phyloP scores from a whole-genome alignment of 139 green algal species.

The Micractinium sp. region DNA sequence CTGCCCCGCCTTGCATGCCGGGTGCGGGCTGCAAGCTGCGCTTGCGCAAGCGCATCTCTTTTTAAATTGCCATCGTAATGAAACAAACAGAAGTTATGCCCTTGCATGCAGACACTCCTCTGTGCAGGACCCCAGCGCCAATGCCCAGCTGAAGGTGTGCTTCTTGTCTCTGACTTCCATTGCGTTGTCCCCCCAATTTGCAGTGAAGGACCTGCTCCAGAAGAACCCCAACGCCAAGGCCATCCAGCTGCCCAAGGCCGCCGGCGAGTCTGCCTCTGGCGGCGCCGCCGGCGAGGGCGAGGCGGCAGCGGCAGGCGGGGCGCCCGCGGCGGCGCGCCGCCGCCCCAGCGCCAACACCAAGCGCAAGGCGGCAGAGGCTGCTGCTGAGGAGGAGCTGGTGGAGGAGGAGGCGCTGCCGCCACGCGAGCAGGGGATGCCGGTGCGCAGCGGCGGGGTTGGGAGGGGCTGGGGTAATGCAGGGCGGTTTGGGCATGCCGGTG shows the following conservation, averaged over 20 bases:
- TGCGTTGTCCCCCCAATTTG: background rate
- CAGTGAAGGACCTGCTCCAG: conserved; percentile 55
- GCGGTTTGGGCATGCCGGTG: too few relatives aligned
- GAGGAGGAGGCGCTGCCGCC: conserved; percentile 11
- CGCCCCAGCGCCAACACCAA: background rate
- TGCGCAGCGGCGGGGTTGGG: too few relatives aligned
- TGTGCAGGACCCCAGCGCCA: too few relatives aligned
- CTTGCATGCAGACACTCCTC: too few relatives aligned
- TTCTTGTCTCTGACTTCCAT: background rate
- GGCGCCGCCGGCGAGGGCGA: background rate
- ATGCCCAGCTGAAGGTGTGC: too few relatives aligned
- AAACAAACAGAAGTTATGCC: too few relatives aligned
- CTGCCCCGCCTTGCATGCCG: background rate
- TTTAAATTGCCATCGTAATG: too few relatives aligned
- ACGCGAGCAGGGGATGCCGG: background rate
- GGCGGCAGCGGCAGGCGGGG: background rate
- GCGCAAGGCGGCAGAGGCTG: background rate
- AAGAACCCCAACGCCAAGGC: conserved; percentile 59
- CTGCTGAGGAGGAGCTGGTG: conserved; percentile 16
- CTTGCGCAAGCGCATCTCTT: background rate
- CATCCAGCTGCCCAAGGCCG: background rate
- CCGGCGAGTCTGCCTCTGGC: too few relatives aligned
- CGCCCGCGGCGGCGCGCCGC: too few relatives aligned
- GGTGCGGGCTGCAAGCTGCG: too few relatives aligned
- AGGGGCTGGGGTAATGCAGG: too few relatives aligned